Evolutionary conservation across 192 early-diverging fungal genomes (phyloP).

Genomic region (Pilaira anomala): DNA sequence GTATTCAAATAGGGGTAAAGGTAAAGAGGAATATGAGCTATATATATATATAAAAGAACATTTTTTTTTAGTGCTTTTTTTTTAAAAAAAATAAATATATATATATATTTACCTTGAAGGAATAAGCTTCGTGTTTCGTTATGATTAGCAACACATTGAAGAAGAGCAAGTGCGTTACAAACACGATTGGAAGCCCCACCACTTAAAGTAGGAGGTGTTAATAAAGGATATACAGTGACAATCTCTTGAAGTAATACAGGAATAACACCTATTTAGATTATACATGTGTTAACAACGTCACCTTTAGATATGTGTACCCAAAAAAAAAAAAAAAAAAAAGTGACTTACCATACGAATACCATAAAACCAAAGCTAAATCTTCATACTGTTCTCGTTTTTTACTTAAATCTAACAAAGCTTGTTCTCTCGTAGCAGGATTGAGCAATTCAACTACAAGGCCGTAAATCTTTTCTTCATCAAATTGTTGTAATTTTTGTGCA

Average conservation of each 20-base stretch:
- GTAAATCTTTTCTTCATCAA: constrained; percentile 87
- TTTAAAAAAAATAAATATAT: not conserved
- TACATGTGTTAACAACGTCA: no score
- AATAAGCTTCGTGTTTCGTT: constrained; percentile 84
- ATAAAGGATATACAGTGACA: constrained; percentile 88
- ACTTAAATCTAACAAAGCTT: constrained; percentile 88
- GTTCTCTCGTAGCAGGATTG: constrained; percentile 75
- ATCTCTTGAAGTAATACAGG: constrained; percentile 94
- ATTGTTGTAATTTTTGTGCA: constrained; percentile 23
- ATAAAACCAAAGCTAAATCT: constrained; percentile 93
- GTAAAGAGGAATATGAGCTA: constrained; percentile 92
- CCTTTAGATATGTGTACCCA: not conserved
- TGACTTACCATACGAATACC: constrained; percentile 87
- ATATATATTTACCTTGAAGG: constrained; percentile 71
- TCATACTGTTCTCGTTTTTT: constrained; percentile 94
- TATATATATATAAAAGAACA: constrained; percentile 32
- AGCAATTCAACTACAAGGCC: constrained; percentile 82
- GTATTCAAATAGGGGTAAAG: constrained; percentile 99
- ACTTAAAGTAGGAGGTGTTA: constrained; percentile 83
- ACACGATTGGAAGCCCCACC: constrained; percentile 91
- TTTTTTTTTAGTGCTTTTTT: not conserved
- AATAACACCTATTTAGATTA: constrained; percentile 72
- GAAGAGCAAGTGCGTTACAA: constrained; percentile 91
- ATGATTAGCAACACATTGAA: constrained; percentile 96
- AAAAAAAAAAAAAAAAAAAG: not conserved